These are phyloP conservation scores for Pichia kudriavzevii DNA, from an alignment of 1,139 yeast species.

Conservation along the genomic window DNA sequence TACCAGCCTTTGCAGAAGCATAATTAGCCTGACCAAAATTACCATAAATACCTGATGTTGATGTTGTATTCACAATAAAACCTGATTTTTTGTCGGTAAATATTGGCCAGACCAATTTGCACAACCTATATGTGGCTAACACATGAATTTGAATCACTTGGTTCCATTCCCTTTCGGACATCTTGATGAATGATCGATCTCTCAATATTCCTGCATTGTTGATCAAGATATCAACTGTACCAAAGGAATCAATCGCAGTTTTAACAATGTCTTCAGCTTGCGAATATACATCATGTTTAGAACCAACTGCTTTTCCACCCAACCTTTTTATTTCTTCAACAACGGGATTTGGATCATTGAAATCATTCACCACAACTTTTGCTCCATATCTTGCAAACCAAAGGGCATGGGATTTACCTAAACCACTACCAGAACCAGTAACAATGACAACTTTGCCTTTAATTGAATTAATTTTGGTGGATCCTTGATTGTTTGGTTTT, in stretches of 20 bases:
- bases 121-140: conserved; percentile 71
- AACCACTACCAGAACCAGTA: conserved; percentile 95
- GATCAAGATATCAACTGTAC: conserved; percentile 76
- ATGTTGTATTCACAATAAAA: conserved; percentile 78
- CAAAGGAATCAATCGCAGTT: conserved; percentile 71
- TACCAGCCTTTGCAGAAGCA: conserved; percentile 87
- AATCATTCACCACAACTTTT: conserved; percentile 89
- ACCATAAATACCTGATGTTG: conserved; percentile 96
- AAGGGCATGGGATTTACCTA: conserved; percentile 86
- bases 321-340: conserved; percentile 65
- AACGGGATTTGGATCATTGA: conserved; percentile 64
- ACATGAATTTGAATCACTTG: conserved; percentile 78
- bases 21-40: conserved; percentile 97
- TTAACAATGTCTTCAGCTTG: conserved; percentile 72
- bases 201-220: conserved; percentile 95
- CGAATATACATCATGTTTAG: conserved; percentile 71
- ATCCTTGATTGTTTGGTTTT: conserved; percentile 53
- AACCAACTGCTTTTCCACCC: conserved; percentile 84
- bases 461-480: conserved; percentile 44
- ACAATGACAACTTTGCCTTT: conserved; percentile 82
- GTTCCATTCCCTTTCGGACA: conserved; percentile 81
- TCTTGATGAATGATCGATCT: conserved; percentile 80
- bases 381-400: conserved; percentile 89
- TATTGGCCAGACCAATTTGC: conserved; percentile 91
- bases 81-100: conserved; percentile 75